Conservation (phyloP, 1,284 basidiomycete species). For the Malassezia globosa region DNA sequence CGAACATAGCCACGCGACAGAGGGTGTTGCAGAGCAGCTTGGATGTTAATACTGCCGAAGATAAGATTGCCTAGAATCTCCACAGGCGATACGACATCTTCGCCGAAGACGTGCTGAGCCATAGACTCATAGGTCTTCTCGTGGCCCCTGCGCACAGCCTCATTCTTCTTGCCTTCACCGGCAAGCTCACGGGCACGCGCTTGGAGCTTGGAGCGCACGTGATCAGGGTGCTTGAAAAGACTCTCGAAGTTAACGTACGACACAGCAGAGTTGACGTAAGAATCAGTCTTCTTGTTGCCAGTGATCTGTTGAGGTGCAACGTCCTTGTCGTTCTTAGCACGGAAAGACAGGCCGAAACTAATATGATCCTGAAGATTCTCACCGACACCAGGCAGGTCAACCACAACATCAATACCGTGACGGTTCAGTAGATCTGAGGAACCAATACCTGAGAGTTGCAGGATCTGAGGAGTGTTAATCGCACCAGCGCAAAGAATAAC, state of each 20-base stretch:
- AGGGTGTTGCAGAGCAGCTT: constrained; percentile 35
- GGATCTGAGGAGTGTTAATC: constrained; percentile 50
- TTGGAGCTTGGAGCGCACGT: constrained; percentile 18
- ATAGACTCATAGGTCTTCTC: constrained; percentile 15
- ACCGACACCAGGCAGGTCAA: constrained; percentile 53
- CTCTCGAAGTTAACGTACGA: constrained; percentile 31
- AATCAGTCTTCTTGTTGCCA: constrained; percentile 21
- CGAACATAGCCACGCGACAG: constrained; percentile 36
- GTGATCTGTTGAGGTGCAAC: constrained; percentile 12
- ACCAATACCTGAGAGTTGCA: constrained; percentile 54
- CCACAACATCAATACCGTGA: constrained; percentile 48
- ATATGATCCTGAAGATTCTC: constrained; percentile 54
- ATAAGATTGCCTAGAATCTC: constrained; percentile 34
- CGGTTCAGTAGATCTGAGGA: constrained; percentile 47
- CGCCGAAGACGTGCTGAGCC: constrained; percentile 18
- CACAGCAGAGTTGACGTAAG: constrained; percentile 32
- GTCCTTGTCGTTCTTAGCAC: constrained; percentile 14
- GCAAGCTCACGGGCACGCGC: constrained; percentile 19
- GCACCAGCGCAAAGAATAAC: constrained; percentile 39
- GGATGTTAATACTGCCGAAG: constrained; percentile 24
- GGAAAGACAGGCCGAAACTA: constrained; percentile 21
- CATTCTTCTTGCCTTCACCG: constrained; percentile 20
- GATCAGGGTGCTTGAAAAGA: constrained; percentile 19
- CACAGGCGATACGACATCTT: constrained; percentile 22
- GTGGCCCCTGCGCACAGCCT: constrained; percentile 20